Base-by-base conservation (phyloP, 2,329 filamentous ascomycete genomes). In the Verticillium albo-atrum region DNA sequence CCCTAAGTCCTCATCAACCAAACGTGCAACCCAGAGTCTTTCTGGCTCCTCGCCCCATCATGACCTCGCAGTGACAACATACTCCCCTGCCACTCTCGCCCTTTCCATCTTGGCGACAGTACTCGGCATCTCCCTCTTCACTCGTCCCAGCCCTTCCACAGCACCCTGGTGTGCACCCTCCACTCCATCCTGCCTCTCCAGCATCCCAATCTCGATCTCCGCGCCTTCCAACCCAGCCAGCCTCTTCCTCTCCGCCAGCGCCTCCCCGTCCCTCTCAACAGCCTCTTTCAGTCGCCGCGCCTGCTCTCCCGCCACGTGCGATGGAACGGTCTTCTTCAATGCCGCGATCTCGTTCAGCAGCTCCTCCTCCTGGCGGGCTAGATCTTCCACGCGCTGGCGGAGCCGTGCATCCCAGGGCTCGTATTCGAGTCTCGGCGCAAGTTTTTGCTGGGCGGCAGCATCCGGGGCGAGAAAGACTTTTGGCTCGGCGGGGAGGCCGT, bases 71-170 rank as follows among this genome's bases (percentile, higher is more conserved):
- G 75, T 75, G 55, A 82, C 75, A 7, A 84, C 82, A 69, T 87
- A 87, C 64, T 83, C 78, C 17, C 81, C 83, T 25, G 84, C 86
- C 17, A 82, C 79, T 62, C 82, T 76, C 60, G 86, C 86, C 71
- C 85, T 78, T 76, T 88, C 85, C 82, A 88, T 87, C 71, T 79
- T 83, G 58, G 86, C 86, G 67, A 86, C 83, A 3, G 82, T 81
- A 23, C 82, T 79, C 17, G 86, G 84, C 81, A 89, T 82, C 35
- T 83, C 81, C 66, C 78, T 78, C 75, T 86, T 86, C 59, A 88
- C 64, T 63, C 77, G 71, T 3, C 74, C 80, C 58, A 88, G 66
- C 17, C 77, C 79, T 54, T 76, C 76, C 2, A 88, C 78, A 0
- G 82, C 82, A 10, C 64, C 72, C 1, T 63, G 71, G 60, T 82